Conservation (phyloP, 345 rosid genomes). For the Dipteronia dyeriana region DNA sequence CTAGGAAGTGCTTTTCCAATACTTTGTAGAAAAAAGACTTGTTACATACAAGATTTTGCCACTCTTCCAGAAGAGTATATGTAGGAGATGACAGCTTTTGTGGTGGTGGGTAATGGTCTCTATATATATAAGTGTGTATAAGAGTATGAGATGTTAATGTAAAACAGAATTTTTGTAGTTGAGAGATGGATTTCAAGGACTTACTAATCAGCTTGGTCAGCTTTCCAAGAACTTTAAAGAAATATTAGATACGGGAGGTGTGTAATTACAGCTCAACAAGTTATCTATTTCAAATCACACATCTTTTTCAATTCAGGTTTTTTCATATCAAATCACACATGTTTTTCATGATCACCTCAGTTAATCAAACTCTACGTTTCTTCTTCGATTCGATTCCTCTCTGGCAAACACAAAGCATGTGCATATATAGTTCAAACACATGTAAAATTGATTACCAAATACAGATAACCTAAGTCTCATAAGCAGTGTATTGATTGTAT, state of each 20-base stretch:
- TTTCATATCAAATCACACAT: neutral
- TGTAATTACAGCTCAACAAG: slow-evolving; percentile 17
- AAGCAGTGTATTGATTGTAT: neutral
- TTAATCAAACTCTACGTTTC: neutral
- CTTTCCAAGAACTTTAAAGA: slow-evolving; percentile 12
- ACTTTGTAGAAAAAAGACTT: neutral
- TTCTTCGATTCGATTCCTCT: neutral
- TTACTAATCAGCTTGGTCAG: slow-evolving; percentile 20
- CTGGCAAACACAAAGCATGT: no score
- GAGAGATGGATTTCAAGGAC: slow-evolving; percentile 47
- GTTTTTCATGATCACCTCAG: neutral
- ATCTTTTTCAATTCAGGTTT: slow-evolving; percentile 11
- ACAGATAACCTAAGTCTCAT: no score
- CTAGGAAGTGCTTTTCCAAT: neutral
- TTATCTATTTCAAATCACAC: slow-evolving; percentile 22
- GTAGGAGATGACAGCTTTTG: slow-evolving; percentile 4
- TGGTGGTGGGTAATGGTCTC: slow-evolving; percentile 42
- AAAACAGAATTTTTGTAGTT: slow-evolving; percentile 28
- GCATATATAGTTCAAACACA: neutral
- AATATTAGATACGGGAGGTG: neutral
- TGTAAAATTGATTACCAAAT: neutral
- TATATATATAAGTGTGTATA: neutral
- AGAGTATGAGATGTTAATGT: neutral
- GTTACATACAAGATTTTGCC: neutral
- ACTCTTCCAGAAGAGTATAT: slow-evolving; percentile 44